Conservation (phyloP, 2,329 filamentous ascomycete species). For the Beauveria caledonica region DNA sequence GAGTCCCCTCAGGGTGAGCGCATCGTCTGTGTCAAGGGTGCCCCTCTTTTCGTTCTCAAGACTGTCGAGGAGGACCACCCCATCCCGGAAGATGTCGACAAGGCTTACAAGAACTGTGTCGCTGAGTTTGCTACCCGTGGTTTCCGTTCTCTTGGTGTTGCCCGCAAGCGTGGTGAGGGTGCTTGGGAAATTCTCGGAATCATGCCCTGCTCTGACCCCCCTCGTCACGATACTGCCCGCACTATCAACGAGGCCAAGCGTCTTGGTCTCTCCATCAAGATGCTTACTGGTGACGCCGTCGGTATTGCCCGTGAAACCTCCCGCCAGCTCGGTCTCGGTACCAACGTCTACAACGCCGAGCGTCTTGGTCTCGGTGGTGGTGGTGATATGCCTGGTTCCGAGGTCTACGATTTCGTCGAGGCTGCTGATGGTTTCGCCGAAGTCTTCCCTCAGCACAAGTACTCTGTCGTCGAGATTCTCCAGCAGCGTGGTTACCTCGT, state of each 20-base stretch:
- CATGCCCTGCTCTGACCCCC: slow-evolving; percentile 89
- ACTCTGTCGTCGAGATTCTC: slow-evolving; percentile 86
- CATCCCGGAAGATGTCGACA: slow-evolving; percentile 67
- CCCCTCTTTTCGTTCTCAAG: slow-evolving; percentile 78
- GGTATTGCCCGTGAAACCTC: slow-evolving; percentile 90
- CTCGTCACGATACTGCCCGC: slow-evolving; percentile 81
- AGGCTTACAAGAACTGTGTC: slow-evolving; percentile 86
- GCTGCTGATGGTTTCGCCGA: slow-evolving; percentile 92
- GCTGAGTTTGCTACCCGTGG: slow-evolving; percentile 86
- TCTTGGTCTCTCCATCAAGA: slow-evolving; percentile 86
- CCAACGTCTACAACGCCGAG: slow-evolving; percentile 91
- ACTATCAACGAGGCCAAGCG: slow-evolving; percentile 85
- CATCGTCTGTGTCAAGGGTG: slow-evolving; percentile 86
- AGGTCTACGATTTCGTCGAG: slow-evolving; percentile 93
- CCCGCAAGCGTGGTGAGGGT: slow-evolving; percentile 74
- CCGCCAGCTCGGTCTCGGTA: slow-evolving; percentile 82
- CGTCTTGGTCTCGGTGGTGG: slow-evolving; percentile 83
- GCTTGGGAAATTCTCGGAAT: slow-evolving; percentile 90
- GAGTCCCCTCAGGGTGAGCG: slow-evolving; percentile 75
- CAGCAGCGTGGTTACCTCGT: slow-evolving; percentile 90
- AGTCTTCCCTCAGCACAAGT: slow-evolving; percentile 93
- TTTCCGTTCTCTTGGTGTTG: slow-evolving; percentile 89
- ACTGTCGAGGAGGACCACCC: slow-evolving; percentile 80
- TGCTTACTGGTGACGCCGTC: slow-evolving; percentile 91
- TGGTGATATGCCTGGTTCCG: slow-evolving; percentile 86